Base-by-base conservation (phyloP, 768 basidiomycete genomes). In the Psilocybe cubensis region DNA sequence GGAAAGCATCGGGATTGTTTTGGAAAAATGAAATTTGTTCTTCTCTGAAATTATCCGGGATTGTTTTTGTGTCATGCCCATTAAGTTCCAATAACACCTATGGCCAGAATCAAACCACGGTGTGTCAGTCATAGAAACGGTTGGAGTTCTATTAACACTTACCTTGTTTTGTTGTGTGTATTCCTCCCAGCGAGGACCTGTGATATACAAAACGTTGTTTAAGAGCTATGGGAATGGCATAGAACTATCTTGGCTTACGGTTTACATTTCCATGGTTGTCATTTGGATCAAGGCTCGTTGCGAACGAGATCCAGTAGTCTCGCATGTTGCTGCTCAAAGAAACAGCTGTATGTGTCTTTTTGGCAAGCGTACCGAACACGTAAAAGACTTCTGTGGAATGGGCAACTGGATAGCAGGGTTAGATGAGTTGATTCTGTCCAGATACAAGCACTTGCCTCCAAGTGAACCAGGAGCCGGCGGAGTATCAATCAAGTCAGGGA, bases 231-330 rank as follows among this genome's bases (percentile, higher is more conserved):
- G 20, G 17, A 31, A 9, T n/a, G 7, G 14, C 10, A 40, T 40
- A 23, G 33, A 18, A 35, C 14, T 21, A 11, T 31, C 8, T 14
- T 18, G 23, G 40, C 41, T 31, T 40, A 55, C 51, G 23, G 44
- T 49, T 52, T 12, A 23, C 24, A 9, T 48, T 38, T 28, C 73
- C 72, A 14, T 60, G 61, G 0, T 67, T 67, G 47, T 77, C 74
- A 58, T 77, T 77, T 1, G 74, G 75, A 52, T 72, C 63, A 31
- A 77, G 45, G 40, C 64, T 69, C 6, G 63, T 69, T 1, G 69
- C 69, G 33, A 76, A 77, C 8, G 75, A 76, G 7, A 77, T 65
- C 75, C 74, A 76, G 45, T 76, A 76, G 51, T 76, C 72, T 23
- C 72, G 65, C 66, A 77, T 73, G 3, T 62, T 33, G 3, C 44